These are phyloP conservation scores for Tuber microsphaerosporum DNA, from an alignment of 495 filamentous ascomycete species.

Conservation along the genomic window DNA sequence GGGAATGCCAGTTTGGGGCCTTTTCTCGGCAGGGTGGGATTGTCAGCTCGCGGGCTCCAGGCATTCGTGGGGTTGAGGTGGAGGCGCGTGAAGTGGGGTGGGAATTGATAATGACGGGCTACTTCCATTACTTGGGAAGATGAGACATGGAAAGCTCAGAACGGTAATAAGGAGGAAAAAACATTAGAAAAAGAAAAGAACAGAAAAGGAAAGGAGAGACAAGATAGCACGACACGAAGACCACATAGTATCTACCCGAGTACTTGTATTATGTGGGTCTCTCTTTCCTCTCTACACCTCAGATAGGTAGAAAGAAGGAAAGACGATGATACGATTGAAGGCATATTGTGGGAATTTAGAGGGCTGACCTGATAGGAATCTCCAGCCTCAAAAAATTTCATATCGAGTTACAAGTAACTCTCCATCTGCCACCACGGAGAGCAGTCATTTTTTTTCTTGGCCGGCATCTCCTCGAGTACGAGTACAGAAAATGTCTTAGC, in stretches of 20 bases:
- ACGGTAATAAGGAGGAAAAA: conserved; percentile 11
- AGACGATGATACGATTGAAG: not conserved
- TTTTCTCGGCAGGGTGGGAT: conserved; percentile 6
- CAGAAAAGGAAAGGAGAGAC: conserved; percentile 28
- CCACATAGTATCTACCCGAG: too few species aligned
- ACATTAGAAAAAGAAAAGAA: conserved; percentile 23
- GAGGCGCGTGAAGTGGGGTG: conserved; percentile 28
- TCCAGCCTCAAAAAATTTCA: not conserved
- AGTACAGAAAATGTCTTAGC: not conserved
- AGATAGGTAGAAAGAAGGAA: not conserved
- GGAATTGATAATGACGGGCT: conserved; percentile 37
- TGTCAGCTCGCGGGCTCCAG: conserved; percentile 20
- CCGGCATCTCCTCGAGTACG: not conserved
- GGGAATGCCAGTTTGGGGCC: conserved; percentile 6
- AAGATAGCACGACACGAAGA: conserved; percentile 20
- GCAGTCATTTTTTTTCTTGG: not conserved
- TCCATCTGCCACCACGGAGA: not conserved
- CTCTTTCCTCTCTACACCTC: not conserved
- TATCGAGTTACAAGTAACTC: not conserved
- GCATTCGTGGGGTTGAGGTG: conserved; percentile 34
- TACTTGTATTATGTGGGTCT: not conserved
- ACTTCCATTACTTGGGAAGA: conserved; percentile 28
- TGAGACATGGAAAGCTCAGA: conserved; percentile 29
- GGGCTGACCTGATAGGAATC: not conserved
- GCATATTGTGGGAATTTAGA: not conserved